Evolutionary conservation across 495 filamentous ascomycete genomes (phyloP).

Genomic region (Opeltia flavorubescens): DNA sequence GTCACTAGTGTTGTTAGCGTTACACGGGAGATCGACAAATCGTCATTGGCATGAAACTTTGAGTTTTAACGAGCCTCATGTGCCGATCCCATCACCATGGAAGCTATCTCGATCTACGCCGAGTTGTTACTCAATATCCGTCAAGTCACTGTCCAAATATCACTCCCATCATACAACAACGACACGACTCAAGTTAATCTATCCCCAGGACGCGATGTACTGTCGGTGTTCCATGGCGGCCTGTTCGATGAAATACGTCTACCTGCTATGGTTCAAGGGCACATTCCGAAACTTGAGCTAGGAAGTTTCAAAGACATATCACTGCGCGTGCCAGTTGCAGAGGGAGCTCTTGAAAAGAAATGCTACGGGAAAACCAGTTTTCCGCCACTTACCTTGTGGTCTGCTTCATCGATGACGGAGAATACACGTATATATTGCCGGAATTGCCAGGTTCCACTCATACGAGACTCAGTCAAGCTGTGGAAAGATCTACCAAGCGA

Average conservation of each 20-base stretch:
- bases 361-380: not conserved
- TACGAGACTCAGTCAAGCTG: constrained; percentile 14
- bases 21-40: no score
- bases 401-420: constrained; percentile 44
- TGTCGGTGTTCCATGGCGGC: constrained; percentile 41
- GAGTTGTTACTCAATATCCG: constrained; percentile 81
- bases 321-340: constrained; percentile 54
- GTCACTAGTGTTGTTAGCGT: no score
- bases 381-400: constrained; percentile 52
- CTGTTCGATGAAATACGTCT: constrained; percentile 43
- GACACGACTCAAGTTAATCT: constrained; percentile 18
- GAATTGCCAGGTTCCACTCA: constrained; percentile 31
- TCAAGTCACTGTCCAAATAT: constrained; percentile 62
- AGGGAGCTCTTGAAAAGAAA: constrained; percentile 20
- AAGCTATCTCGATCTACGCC: constrained; percentile 61
- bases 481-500: constrained; percentile 96
- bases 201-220: constrained; percentile 30
- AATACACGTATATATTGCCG: constrained; percentile 49
- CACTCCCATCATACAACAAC: constrained; percentile 34
- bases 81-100: no score
- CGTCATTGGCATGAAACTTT: no score
- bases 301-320: constrained; percentile 34
- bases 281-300: constrained; percentile 23
- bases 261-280: constrained; percentile 41
- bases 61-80: no score